Evolutionary conservation across 1,284 basidiomycete genomes (phyloP).

Genomic region (Thecaphora frezii): DNA sequence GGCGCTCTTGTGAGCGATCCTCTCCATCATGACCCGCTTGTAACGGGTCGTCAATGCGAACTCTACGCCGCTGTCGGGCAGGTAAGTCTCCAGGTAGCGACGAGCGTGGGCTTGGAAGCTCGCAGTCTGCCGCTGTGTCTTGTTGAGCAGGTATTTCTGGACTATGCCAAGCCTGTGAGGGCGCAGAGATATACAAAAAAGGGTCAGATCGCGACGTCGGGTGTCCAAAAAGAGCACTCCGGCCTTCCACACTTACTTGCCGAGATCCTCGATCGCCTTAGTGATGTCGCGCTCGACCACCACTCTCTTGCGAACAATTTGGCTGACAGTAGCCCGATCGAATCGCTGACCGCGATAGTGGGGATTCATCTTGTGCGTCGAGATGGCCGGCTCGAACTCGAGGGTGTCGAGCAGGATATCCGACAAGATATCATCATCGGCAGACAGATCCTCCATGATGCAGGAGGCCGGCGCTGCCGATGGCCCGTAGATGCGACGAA

Average conservation of each 20-base stretch:
- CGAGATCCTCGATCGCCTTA: constrained; percentile 46
- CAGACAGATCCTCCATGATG: constrained; percentile 55
- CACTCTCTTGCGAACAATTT: constrained; percentile 45
- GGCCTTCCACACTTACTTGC: constrained; percentile 22
- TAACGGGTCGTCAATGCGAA: constrained; percentile 55
- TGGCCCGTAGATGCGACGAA: too few relatives aligned
- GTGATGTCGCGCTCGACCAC: constrained; percentile 47
- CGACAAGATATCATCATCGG: constrained; percentile 57
- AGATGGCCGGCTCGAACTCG: constrained; percentile 56
- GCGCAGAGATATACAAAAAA: not conserved
- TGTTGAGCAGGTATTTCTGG: constrained; percentile 43
- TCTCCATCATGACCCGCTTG: constrained; percentile 40
- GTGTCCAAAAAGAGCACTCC: too few relatives aligned
- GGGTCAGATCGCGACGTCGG: not conserved
- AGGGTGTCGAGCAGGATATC: constrained; percentile 57
- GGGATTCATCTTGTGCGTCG: constrained; percentile 59
- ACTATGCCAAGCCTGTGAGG: constrained; percentile 43
- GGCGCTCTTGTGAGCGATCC: constrained; percentile 8
- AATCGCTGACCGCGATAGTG: constrained; percentile 51
- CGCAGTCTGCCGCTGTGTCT: constrained; percentile 41
- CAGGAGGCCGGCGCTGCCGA: constrained; percentile 20
- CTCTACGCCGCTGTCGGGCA: constrained; percentile 55
- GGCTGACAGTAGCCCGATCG: constrained; percentile 43
- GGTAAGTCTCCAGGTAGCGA: constrained; percentile 55
- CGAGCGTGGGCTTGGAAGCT: constrained; percentile 44